Percentiles rank a stretch among this genome's conserved stretches.
phyloP scores from a whole-genome alignment of 306 rosid genomes.

The Cucurbita moschata region DNA sequence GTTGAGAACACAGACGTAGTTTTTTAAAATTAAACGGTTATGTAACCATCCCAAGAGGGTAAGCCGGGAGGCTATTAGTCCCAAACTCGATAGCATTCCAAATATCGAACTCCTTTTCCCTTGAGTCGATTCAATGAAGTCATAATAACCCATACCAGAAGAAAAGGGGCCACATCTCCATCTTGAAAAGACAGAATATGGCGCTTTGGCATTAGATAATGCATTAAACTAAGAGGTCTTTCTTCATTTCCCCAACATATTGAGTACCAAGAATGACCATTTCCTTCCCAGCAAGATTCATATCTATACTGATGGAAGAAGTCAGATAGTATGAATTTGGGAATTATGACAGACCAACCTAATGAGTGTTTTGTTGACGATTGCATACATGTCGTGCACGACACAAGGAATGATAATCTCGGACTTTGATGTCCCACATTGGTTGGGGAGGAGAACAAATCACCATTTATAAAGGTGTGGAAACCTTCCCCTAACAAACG shows the following conservation, averaged over 20 bases:
- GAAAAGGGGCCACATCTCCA: slow-evolving; percentile 92
- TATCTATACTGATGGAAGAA: slow-evolving; percentile 78
- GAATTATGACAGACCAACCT: not conserved
- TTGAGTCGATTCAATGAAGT: slow-evolving; percentile 4
- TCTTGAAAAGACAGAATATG: slow-evolving; percentile 62
- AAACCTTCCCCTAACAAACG: no score
- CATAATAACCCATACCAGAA: slow-evolving; percentile 38
- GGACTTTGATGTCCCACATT: slow-evolving; percentile 12
- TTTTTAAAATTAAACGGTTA: no score
- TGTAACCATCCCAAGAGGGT: not conserved
- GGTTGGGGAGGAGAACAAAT: no score
- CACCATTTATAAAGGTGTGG: no score
- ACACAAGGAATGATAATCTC: slow-evolving; percentile 91
- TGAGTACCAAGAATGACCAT: slow-evolving; percentile 96
- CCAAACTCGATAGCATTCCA: slow-evolving; percentile 91
- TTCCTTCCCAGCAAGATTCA: slow-evolving; percentile 76
- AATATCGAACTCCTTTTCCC: slow-evolving; percentile 75
- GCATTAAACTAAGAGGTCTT: slow-evolving; percentile 83
- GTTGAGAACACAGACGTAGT: no score
- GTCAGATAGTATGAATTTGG: slow-evolving; percentile 42
- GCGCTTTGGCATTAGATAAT: slow-evolving; percentile 83
- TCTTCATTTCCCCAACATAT: slow-evolving; percentile 96
- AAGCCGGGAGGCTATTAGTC: slow-evolving; percentile 30
- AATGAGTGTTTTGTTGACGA: not conserved
- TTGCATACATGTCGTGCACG: slow-evolving; percentile 96